Evolutionary conservation across 306 rosid genomes (phyloP), one percentile per base, ranked within the genome.

Genomic region (Cucumis melo): DNA sequence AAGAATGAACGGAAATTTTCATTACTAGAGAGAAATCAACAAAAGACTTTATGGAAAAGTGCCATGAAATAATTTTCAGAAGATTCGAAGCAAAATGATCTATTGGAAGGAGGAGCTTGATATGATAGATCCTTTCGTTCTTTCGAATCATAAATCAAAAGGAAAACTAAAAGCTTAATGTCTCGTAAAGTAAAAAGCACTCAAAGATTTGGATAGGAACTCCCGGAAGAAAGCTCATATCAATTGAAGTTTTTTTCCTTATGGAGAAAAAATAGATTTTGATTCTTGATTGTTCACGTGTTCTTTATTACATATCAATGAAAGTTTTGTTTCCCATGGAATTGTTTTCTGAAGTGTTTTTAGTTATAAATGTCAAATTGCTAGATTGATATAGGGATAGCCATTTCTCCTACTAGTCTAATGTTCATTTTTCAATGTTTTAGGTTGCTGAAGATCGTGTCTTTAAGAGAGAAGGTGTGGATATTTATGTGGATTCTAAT

Each of bases 401-500:
- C 78, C 56, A 79, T 72, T 63, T 78, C 62, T 10, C 56, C 58
- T 20, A 55, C 58, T 76, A 29, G 63, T 74, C 79, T 82, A 80
- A 85, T 41, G 67, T 75, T 78, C 65, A 56, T 27, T 76, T 63
- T 68, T 78, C 68, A 85, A 83, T 60, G 63, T 72, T 81, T 76
- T 89, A 94, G 99, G 97, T 94, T 82, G 87, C 81, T 68, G 85
- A 92, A 84, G 96, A 92, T 89, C 88, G 85, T 62, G 83, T 89
- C 68, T 94, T 94, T 80, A 51, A 76, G 81, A 85, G 97, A 80
- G 97, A 94, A 46, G 97, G 99, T 55, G 96, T 92, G 71, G 93
- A 94, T 85, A 82, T 94, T 44, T 92, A 90, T 71, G 96, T 94
- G 78, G 93, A 94, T 55, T 88, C 96, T 73, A 92, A 87, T 77